Conservation (phyloP, 2,329 filamentous ascomycete genomes). For the Penicillium sp. region DNA sequence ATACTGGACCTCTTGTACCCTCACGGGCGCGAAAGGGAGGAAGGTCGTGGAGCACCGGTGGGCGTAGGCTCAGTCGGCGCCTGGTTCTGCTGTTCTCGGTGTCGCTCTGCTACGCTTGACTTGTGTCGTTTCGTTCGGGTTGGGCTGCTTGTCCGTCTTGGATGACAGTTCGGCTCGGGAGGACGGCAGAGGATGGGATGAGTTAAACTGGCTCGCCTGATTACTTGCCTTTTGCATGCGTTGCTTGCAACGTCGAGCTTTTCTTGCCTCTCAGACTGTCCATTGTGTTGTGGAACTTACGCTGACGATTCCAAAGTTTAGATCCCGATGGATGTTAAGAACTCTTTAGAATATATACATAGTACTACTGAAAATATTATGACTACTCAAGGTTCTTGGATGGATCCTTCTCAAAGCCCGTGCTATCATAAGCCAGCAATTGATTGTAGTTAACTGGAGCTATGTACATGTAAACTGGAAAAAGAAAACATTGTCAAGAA, state of each 20-base stretch:
- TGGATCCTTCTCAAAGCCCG: neutral
- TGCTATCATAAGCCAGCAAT: slow-evolving; percentile 6
- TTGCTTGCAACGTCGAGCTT: slow-evolving; percentile 17
- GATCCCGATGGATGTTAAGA: neutral
- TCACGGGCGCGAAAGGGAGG: slow-evolving; percentile 35
- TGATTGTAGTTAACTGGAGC: slow-evolving; percentile 5
- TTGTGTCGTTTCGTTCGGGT: slow-evolving; percentile 35
- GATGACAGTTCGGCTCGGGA: slow-evolving; percentile 32
- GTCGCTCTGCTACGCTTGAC: slow-evolving; percentile 34
- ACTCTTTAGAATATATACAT: neutral
- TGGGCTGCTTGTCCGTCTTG: slow-evolving; percentile 42
- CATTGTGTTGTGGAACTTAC: slow-evolving; percentile 4
- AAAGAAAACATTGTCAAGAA: slow-evolving; percentile 5
- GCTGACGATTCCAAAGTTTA: slow-evolving; percentile 22
- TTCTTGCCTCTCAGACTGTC: slow-evolving; percentile 1
- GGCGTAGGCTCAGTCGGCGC: slow-evolving; percentile 30
- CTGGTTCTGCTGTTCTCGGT: slow-evolving; percentile 17
- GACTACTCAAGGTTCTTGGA: neutral
- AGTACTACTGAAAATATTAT: neutral
- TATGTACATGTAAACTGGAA: slow-evolving; percentile 13
- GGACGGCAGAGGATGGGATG: slow-evolving; percentile 46
- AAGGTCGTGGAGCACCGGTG: slow-evolving; percentile 47
- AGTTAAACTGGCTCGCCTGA: slow-evolving; percentile 48
- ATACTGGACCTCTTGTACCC: slow-evolving; percentile 46
- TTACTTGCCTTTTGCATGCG: slow-evolving; percentile 17